Conservation (phyloP, 257 asterid species). For the Cruciata laevipes region DNA sequence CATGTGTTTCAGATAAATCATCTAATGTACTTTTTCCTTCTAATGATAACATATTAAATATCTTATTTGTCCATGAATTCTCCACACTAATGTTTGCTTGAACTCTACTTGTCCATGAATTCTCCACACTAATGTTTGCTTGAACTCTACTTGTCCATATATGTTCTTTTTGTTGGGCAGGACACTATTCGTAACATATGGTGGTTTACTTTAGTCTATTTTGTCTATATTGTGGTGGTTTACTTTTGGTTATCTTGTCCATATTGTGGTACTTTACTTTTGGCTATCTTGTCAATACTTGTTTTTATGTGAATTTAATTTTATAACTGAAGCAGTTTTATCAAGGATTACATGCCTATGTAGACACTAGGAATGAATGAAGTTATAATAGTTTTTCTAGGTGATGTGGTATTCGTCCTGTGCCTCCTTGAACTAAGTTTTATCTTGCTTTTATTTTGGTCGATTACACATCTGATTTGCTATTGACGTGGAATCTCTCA, state of each 20-base stretch:
- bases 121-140: background rate
- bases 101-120: constrained; percentile 7
- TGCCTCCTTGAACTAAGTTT: background rate
- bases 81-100: background rate
- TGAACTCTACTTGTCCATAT: background rate
- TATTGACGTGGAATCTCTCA: constrained; percentile 24
- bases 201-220: constrained; percentile 1
- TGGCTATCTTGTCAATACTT: background rate
- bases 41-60: constrained; percentile 17
- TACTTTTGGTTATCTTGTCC: background rate
- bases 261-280: constrained; percentile 2
- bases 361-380: background rate
- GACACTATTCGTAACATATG: background rate
- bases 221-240: background rate
- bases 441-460: background rate
- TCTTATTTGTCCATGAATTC: constrained; percentile 17
- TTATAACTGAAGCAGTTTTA: background rate
- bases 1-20: constrained; percentile 71
- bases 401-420: background rate
- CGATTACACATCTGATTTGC: constrained; percentile 1
- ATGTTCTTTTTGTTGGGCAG: background rate
- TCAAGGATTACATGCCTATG: background rate
- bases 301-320: background rate
- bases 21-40: constrained; percentile 39
- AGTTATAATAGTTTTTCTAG: background rate